Conservation (phyloP, 306 rosid genomes). For the Fagus crenata region DNA sequence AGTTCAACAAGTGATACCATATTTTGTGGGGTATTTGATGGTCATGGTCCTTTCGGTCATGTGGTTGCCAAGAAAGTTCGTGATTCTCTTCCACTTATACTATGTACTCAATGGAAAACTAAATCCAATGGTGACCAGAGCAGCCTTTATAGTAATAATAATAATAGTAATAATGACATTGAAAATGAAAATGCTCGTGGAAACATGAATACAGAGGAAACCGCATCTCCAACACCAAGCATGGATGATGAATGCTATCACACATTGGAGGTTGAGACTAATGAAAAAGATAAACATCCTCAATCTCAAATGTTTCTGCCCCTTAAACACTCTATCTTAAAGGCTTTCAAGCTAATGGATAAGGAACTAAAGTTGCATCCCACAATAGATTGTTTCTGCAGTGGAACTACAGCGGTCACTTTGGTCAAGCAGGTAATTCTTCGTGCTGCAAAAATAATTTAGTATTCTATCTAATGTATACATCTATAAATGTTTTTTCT, state of each 20-base stretch:
- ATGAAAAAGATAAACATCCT: conserved; percentile 35
- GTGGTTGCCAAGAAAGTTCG: conserved; percentile 55
- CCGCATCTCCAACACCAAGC: conserved; percentile 35
- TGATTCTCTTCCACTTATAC: conserved; percentile 46
- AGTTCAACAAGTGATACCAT: conserved; percentile 40
- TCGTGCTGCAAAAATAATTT: neutral
- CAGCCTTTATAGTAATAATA: neutral
- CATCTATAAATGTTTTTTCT: too few species aligned
- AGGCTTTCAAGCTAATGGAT: conserved; percentile 54
- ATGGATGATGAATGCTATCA: conserved; percentile 38
- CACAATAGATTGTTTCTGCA: conserved; percentile 55
- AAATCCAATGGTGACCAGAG: conserved; percentile 29
- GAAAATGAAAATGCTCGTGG: conserved; percentile 9
- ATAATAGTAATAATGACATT: too few species aligned
- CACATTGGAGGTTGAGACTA: conserved; percentile 34
- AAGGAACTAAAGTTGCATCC: conserved; percentile 49
- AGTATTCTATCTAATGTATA: too few species aligned
- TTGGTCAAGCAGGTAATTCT: conserved; percentile 48
- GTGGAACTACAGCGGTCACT: conserved; percentile 53
- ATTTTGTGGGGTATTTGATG: conserved; percentile 62
- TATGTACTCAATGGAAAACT: conserved; percentile 48
- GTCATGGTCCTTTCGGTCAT: conserved; percentile 61
- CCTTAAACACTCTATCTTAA: conserved; percentile 44
- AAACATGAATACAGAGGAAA: conserved; percentile 30
- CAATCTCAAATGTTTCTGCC: conserved; percentile 44